Conservation (phyloP, 176 grass and related monocot species). For the Cenchrus fungigraminus region DNA sequence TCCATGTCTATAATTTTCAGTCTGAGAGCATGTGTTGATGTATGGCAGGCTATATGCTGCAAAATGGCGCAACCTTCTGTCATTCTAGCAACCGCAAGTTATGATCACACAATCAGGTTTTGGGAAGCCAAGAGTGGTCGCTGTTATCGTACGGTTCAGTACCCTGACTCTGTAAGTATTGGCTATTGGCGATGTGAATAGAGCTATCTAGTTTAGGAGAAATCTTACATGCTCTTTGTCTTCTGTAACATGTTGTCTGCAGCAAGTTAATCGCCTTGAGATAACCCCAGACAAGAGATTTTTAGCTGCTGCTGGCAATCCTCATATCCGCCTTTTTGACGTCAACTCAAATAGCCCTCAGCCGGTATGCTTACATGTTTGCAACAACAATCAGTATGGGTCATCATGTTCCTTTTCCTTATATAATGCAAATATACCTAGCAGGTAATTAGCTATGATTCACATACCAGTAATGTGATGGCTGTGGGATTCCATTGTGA, state of each 20-base stretch:
- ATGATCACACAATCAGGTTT: conserved; percentile 95
- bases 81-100: conserved; percentile 88
- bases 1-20: not conserved
- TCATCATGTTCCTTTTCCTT: not conserved
- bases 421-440: conserved; percentile 18
- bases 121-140: conserved; percentile 94
- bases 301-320: conserved; percentile 92
- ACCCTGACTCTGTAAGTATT: conserved; percentile 76
- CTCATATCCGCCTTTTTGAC: conserved; percentile 94
- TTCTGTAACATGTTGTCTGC: conserved; percentile 35
- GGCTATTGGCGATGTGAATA: not conserved
- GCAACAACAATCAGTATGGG: not conserved
- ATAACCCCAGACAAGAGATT: conserved; percentile 94
- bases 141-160: conserved; percentile 92
- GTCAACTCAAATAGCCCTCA: conserved; percentile 88
- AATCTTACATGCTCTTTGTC: not conserved
- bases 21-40: conserved; percentile 9
- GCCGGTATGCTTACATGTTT: conserved; percentile 56
- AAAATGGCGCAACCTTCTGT: conserved; percentile 85
- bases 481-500: conserved; percentile 98
- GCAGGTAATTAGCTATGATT: conserved; percentile 94
- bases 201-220: not conserved
- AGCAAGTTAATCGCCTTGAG: conserved; percentile 98
- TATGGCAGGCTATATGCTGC: conserved; percentile 28
- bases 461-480: conserved; percentile 99